These are phyloP conservation scores for Candida silvicultrix DNA, from an alignment of 805 yeast genomes.

Conservation along the genomic window DNA sequence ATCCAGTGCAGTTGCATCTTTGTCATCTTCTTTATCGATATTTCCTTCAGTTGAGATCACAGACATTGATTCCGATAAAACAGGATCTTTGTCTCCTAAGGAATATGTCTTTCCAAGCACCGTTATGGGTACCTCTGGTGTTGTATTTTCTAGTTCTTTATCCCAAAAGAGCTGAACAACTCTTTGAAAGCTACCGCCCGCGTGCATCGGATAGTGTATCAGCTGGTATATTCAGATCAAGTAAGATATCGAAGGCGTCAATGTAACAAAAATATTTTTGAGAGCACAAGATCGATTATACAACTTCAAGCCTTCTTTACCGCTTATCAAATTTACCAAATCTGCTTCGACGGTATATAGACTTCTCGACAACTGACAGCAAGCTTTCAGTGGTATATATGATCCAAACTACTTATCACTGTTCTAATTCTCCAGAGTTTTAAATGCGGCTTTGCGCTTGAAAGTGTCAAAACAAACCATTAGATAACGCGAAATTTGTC, in stretches of 20 bases:
- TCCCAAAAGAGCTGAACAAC: constrained; percentile 39
- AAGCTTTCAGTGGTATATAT: too few relatives aligned
- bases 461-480: neutral
- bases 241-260: neutral
- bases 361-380: too few relatives aligned
- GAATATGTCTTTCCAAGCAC: constrained; percentile 33
- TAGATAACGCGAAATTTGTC: neutral
- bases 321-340: too few relatives aligned
- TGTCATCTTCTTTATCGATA: neutral
- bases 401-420: too few relatives aligned
- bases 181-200: constrained; percentile 26
- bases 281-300: too few relatives aligned
- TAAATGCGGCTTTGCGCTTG: neutral
- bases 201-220: neutral
- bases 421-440: neutral
- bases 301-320: neutral
- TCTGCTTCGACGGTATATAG: too few relatives aligned
- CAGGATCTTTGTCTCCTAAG: constrained; percentile 10
- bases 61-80: neutral
- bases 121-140: constrained; percentile 28
- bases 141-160: constrained; percentile 33
- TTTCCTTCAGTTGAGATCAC: neutral
- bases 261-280: too few relatives aligned
- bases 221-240: neutral
- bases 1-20: too few relatives aligned